phyloP scores from a whole-genome alignment of 176 grass and related monocot genomes.

The Carex pumila region DNA sequence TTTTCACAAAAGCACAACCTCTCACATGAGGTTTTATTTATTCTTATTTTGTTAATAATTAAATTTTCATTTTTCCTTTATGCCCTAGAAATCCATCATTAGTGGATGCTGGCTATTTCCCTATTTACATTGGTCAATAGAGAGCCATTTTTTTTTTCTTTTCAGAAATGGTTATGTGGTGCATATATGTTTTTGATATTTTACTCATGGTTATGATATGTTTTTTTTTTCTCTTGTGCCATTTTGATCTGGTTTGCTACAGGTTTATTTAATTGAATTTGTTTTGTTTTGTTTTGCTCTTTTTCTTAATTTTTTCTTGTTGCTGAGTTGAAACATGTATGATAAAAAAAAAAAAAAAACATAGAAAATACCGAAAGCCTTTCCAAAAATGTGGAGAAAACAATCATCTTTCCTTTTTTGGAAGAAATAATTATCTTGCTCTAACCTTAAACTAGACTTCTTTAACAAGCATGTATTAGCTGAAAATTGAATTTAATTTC shows the following conservation, averaged over 20 bases:
- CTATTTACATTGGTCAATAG: neutral
- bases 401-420: neutral
- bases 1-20: conserved; percentile 89
- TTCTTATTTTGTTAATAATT: neutral
- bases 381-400: neutral
- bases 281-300: neutral
- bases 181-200: neutral
- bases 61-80: neutral
- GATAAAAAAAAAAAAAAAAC: neutral
- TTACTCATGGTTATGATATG: neutral
- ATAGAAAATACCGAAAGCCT: neutral
- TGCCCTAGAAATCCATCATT: neutral
- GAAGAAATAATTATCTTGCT: neutral
- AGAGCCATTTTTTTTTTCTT: neutral
- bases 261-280: neutral
- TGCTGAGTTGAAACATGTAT: neutral
- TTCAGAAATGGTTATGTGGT: neutral
- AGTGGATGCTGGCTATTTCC: neutral
- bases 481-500: neutral
- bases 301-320: neutral
- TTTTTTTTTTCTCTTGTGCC: neutral
- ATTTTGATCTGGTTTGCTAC: neutral
- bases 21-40: conserved; percentile 29
- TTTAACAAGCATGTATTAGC: too few species aligned
- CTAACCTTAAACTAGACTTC: neutral